phyloP scores from a whole-genome alignment of 108 stramenopile genomes.

The Conticribra guillardii region DNA sequence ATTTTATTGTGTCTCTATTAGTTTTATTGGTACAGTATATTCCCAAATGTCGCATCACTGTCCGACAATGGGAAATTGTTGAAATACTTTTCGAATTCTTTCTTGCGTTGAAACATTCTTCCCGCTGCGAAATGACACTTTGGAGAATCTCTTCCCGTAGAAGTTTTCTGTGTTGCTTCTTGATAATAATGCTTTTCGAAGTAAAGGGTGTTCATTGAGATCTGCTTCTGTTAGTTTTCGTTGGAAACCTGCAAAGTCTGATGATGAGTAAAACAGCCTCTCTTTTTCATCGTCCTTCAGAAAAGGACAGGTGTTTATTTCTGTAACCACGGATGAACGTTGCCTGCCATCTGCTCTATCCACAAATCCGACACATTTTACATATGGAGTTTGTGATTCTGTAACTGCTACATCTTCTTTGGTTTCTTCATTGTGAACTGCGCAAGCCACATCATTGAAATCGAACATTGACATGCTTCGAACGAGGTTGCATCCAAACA shows the following conservation, averaged over 20 bases:
- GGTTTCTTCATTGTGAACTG: neutral
- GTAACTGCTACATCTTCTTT: neutral
- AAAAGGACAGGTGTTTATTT: neutral
- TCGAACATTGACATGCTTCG: neutral
- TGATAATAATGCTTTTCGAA: neutral
- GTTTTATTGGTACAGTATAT: no score
- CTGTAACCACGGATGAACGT: neutral
- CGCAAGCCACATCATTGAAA: no score
- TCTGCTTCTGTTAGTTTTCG: neutral
- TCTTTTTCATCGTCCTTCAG: neutral
- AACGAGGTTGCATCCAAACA: neutral
- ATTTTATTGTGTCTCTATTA: no score
- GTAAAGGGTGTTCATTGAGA: neutral
- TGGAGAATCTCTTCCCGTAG: no score
- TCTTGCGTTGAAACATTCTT: no score
- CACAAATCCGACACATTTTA: neutral
- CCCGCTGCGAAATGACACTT: no score
- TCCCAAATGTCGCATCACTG: no score
- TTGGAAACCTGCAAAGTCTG: neutral
- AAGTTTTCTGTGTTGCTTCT: neutral
- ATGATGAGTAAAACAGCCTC: neutral
- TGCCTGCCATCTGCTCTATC: neutral
- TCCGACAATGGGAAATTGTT: no score
- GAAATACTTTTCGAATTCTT: no score
- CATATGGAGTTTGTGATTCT: neutral